Evolutionary conservation across 2,329 filamentous ascomycete species (phyloP), one percentile per base, ranked within the genome.

Genomic region (Plenodomus lindquistii): DNA sequence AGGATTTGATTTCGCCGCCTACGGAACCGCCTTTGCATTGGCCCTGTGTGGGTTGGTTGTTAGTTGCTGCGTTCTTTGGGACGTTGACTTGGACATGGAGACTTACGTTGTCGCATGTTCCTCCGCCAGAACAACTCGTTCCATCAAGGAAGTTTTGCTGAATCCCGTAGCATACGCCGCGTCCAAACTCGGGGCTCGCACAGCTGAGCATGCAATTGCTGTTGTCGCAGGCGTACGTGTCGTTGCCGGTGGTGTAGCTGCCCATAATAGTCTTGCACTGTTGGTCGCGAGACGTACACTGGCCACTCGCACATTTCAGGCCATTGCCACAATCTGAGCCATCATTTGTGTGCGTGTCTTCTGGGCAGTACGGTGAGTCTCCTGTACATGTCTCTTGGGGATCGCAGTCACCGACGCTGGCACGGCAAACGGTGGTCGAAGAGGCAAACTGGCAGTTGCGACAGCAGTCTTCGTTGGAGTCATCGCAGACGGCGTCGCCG

Each of bases 81-180:
- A 18, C n/a, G 22, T 19, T 16, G 16, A 8, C 7, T 36, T n/a
- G 16, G 18, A 18, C 17, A 18, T 37, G 16, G 17, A 16, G n/a
- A 72, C 78, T 76, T 73, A 81, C 79, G 62, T 92, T 93, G 42
- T 72, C 69, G 72, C 94, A 99, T 47, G 77, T 80, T 6, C 94
- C 94, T 45, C 90, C 89, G 16, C 87, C 88, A 43, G 85, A 81
- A 69, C 94, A 99, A 1, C 82, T 77, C 1, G 94, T 97, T 16
- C 94, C 94, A 67, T 99, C 94, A 22, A 97, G 78, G 74, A 96
- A 97, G 74, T 95, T 94, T 69, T 97, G 91, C 69, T 89, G 86
- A 75, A 95, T 83, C 18, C 82, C 81, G 51, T 88, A 86, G 72
- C 91, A 96, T 7, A 81, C 79, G 48, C 83, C 82, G 5, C 76